phyloP scores from a whole-genome alignment of 2,329 filamentous ascomycete species.

The Talaromyces sp. region DNA sequence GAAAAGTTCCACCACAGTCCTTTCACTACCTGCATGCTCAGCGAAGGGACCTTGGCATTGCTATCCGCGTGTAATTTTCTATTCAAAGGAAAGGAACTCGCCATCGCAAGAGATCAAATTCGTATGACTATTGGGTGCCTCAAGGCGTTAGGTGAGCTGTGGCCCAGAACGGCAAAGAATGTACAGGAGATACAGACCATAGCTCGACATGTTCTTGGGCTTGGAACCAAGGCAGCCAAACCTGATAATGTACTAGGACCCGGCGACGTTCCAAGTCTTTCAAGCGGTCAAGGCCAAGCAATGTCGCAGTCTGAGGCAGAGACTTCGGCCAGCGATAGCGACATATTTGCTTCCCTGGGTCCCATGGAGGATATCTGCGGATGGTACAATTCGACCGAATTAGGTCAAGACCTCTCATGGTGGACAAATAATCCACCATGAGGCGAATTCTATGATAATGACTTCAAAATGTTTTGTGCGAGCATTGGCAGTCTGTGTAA shows the following conservation, averaged over 20 bases:
- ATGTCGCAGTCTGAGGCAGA: neutral
- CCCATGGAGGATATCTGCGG: conserved; percentile 17
- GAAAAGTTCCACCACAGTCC: conserved; percentile 32
- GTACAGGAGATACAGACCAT: conserved; percentile 37
- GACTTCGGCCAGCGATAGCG: neutral
- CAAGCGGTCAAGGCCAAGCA: neutral
- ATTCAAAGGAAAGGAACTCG: conserved; percentile 26
- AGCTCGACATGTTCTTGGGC: conserved; percentile 25
- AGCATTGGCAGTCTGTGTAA: too few relatives aligned
- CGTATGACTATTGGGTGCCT: conserved; percentile 39
- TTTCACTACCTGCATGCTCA: conserved; percentile 39
- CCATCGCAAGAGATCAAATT: conserved; percentile 37
- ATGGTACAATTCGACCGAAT: conserved; percentile 10
- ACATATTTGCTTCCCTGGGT: conserved; percentile 9
- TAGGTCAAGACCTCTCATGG: too few relatives aligned
- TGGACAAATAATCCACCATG: too few relatives aligned
- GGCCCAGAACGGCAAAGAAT: conserved; percentile 32
- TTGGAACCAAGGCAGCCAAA: conserved; percentile 3
- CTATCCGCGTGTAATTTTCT: conserved; percentile 32
- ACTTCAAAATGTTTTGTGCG: too few relatives aligned
- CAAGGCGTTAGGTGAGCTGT: conserved; percentile 30
- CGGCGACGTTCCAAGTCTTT: neutral
- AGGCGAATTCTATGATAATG: too few relatives aligned
- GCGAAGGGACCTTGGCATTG: conserved; percentile 26
- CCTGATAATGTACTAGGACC: neutral